A percentile compares a stretch with the other conserved stretches of the same genome.
phyloP scores from a whole-genome alignment of 176 grass and related monocot species.

The Hordeum vulgare region DNA sequence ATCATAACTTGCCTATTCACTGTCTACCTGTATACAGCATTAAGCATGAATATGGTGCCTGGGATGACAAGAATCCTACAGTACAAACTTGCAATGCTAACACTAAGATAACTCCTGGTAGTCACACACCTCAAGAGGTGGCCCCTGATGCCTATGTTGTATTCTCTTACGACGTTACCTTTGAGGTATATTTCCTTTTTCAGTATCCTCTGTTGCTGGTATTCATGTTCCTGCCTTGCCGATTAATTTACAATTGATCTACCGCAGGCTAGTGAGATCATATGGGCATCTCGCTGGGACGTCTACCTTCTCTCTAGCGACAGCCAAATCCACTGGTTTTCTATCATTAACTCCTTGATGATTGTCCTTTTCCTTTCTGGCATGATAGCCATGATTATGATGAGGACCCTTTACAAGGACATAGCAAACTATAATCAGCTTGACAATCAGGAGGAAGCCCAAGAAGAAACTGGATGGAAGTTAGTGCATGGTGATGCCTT shows the following conservation, averaged over 20 bases:
- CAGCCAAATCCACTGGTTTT: slow-evolving; percentile 79
- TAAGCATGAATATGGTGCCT: slow-evolving; percentile 59
- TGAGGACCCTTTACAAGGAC: slow-evolving; percentile 85
- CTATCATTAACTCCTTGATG: slow-evolving; percentile 75
- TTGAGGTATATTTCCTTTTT: slow-evolving; percentile 46
- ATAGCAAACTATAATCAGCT: slow-evolving; percentile 75
- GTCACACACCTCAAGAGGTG: slow-evolving; percentile 63
- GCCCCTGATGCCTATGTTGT: slow-evolving; percentile 47
- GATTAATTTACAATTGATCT: not conserved
- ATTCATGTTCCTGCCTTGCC: not conserved
- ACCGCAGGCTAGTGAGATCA: slow-evolving; percentile 51
- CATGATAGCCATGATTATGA: slow-evolving; percentile 86
- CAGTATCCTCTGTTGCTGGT: not conserved
- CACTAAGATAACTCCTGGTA: slow-evolving; percentile 63
- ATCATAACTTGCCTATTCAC: not conserved
- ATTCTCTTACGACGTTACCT: slow-evolving; percentile 74
- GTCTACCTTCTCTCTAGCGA: slow-evolving; percentile 78
- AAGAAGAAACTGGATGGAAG: slow-evolving; percentile 89
- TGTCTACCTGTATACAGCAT: slow-evolving; percentile 36
- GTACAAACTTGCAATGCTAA: slow-evolving; percentile 52
- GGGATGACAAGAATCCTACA: slow-evolving; percentile 67
- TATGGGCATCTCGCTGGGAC: slow-evolving; percentile 83
- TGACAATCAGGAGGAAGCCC: slow-evolving; percentile 66
- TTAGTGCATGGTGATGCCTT: slow-evolving; percentile 74
- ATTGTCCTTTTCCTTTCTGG: slow-evolving; percentile 80